Evolutionary conservation across 2,329 filamentous ascomycete species (phyloP).

Genomic region (Metarhizium album): DNA sequence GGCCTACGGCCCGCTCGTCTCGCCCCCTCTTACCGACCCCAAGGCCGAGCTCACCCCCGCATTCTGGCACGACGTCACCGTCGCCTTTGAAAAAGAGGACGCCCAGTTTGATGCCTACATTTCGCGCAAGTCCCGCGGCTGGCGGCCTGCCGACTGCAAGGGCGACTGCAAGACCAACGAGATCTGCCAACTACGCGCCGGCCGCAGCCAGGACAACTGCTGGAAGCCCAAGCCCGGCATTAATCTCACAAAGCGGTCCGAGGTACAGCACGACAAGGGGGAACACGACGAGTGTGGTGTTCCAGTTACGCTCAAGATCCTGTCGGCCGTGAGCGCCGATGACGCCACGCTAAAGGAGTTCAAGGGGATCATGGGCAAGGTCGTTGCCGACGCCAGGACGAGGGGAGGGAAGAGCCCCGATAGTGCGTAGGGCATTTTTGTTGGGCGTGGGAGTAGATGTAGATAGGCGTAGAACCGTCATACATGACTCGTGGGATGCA

Average conservation of each 20-base stretch:
- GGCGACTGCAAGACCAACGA: slow-evolving; percentile 31
- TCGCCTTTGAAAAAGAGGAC: slow-evolving; percentile 31
- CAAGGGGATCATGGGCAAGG: slow-evolving; percentile 9
- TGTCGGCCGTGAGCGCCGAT: slow-evolving; percentile 16
- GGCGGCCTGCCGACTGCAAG: slow-evolving; percentile 28
- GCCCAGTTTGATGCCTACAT: slow-evolving; percentile 35
- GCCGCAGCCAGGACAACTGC: slow-evolving; percentile 42
- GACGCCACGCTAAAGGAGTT: slow-evolving; percentile 16
- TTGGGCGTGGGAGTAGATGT: not conserved
- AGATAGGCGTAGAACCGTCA: too few species aligned
- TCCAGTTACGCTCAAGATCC: slow-evolving; percentile 16
- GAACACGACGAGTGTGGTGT: slow-evolving; percentile 20
- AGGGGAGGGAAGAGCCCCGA: not conserved
- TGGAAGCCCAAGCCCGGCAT: slow-evolving; percentile 24
- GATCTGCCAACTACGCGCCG: slow-evolving; percentile 43
- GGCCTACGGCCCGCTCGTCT: slow-evolving; percentile 36
- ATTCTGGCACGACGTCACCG: slow-evolving; percentile 50
- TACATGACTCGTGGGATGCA: too few species aligned
- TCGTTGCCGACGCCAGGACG: slow-evolving; percentile 2
- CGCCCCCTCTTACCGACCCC: slow-evolving; percentile 26
- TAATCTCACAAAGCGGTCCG: slow-evolving; percentile 20
- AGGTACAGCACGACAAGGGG: slow-evolving; percentile 7
- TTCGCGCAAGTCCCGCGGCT: slow-evolving; percentile 36
- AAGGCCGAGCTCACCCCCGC: slow-evolving; percentile 39
- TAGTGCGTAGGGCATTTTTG: not conserved